Evolutionary conservation across 176 grass and related monocot genomes (phyloP), one percentile per base, ranked within the genome.

Genomic region (Pharus latifolius): DNA sequence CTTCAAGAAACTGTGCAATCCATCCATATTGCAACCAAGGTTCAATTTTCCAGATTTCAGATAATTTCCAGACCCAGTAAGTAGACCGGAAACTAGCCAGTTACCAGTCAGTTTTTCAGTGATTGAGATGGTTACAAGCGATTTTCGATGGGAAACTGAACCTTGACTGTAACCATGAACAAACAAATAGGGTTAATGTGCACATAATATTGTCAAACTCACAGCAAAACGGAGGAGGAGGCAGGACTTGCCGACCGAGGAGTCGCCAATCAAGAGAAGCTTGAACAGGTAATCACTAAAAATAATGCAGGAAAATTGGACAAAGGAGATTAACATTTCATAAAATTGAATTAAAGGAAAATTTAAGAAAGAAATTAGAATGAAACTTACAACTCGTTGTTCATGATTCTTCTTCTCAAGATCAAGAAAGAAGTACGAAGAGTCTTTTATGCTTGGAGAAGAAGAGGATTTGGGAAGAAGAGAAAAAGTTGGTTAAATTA

Each of bases 201-300:
- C n/a, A n/a, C n/a, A n/a, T n/a, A n/a, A n/a, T n/a, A n/a, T n/a
- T n/a, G n/a, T 59, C 17, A n/a, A 49, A 82, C 84, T 82, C 78
- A 92, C 84, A 0, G 89, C 81, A 17, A 92, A 92, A 35, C 89
- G 78, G 77, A 92, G 77, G 77, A 92, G 84, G 63, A 88, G 69
- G 59, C 84, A 92, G 35, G 89, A 92, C 69, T 92, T 92, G 72
- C 89, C 89, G 30, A 88, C 89, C 4, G 84, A 92, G 34, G 89
- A 92, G 57, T 92, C 89, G 22, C 89, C 89, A 73, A 92, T 88
- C 58, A 92, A 10, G 73, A 92, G 89, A 32, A 92, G 81, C 84
- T 92, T 92, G 89, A 88, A 92, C 62, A 92, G 84, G 68, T 88
- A 92, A 55, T 92, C 89, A 1, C 89, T 91, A 3, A 1, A 27